A percentile compares a stretch with the other conserved stretches of the same genome.
These are phyloP conservation scores for Microbotryum lychnidis-dioicae DNA, from an alignment of 1,284 basidiomycete genomes.

Conservation along the genomic window DNA sequence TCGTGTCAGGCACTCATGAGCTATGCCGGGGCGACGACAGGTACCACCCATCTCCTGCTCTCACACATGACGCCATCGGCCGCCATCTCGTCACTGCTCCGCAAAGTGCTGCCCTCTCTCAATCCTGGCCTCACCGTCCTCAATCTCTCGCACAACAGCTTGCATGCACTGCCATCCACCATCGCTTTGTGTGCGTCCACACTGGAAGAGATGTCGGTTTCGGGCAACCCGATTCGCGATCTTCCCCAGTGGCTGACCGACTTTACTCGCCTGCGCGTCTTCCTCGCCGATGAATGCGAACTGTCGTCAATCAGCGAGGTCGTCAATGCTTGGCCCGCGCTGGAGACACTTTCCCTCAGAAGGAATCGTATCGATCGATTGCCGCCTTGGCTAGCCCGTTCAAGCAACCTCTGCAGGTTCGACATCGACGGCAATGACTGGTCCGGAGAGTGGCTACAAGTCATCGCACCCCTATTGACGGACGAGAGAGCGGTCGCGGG, in stretches of 20 bases:
- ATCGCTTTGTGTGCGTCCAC: conserved; percentile 60
- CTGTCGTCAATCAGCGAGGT: conserved; percentile 42
- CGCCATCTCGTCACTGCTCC: conserved; percentile 63
- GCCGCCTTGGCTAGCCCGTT: conserved; percentile 83
- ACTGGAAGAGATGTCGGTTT: conserved; percentile 90
- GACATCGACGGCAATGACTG: conserved; percentile 91
- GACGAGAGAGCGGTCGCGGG: conserved; percentile 43
- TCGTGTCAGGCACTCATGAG: neutral
- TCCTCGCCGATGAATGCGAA: conserved; percentile 81
- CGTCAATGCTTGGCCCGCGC: conserved; percentile 55
- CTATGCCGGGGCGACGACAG: conserved; percentile 42
- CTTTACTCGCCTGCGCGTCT: conserved; percentile 66
- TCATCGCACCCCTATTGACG: conserved; percentile 58
- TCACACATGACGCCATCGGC: conserved; percentile 66
- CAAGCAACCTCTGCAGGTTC: conserved; percentile 67
- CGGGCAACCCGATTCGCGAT: conserved; percentile 65
- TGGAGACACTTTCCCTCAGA: conserved; percentile 43
- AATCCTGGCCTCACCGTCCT: conserved; percentile 69
- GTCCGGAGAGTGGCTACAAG: conserved; percentile 76
- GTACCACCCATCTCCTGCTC: conserved; percentile 80
- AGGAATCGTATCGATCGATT: conserved; percentile 81
- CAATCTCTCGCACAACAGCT: conserved; percentile 79
- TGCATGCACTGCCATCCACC: conserved; percentile 68
- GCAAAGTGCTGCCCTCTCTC: conserved; percentile 59
- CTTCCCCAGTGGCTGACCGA: conserved; percentile 74